Evolutionary conservation across 139 green algal species (phyloP), one percentile per base, ranked within the genome.

Genomic region (Chlorella sp.): DNA sequence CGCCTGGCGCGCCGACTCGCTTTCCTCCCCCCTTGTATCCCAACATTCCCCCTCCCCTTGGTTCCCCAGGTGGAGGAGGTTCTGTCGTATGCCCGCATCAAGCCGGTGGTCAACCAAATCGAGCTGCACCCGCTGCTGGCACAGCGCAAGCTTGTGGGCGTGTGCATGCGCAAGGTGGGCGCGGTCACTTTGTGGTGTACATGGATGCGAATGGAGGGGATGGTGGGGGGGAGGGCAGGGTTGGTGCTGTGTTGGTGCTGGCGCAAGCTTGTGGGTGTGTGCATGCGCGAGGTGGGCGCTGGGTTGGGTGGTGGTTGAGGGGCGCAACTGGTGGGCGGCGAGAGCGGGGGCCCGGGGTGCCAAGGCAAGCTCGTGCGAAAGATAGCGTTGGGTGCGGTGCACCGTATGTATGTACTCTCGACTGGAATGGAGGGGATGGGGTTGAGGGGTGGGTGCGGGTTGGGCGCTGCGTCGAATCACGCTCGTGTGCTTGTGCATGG

Each of bases 41-140:
- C 64, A 71, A 32, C 64, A 71, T 22, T 34, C 37, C 18, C 18
- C 18, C 76, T n/a, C 16, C 15, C 81, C 42, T 11, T 18, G 18
- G 0, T 2, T 0, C 30, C 9, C 60, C 81, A 92, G 89, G 89
- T 98, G 19, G 96, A 97, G 89, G 93, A 95, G 87, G 42, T 98
- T 61, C 87, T 98, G 66, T 76, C 78, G 53, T 81, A 28, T 28
- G 92, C 88, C 26, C 90, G 92, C 64, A 92, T 96, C 86, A 94
- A 94, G 75, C 96, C 97, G 19, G 90, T 93, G 1, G 92, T 96
- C n/a, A 97, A 97, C 91, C 96, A 98, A 91, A 79, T 96, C 22
- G 96, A 98, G 95, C 92, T 98, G 89, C 96, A 98, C 92, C 96
- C 95, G 1, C 86, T 96, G 71, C 89, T 96, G 60, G 66, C 95